Conservation (phyloP, 1,139 yeast species). For the Suhomyces yuchorum region DNA sequence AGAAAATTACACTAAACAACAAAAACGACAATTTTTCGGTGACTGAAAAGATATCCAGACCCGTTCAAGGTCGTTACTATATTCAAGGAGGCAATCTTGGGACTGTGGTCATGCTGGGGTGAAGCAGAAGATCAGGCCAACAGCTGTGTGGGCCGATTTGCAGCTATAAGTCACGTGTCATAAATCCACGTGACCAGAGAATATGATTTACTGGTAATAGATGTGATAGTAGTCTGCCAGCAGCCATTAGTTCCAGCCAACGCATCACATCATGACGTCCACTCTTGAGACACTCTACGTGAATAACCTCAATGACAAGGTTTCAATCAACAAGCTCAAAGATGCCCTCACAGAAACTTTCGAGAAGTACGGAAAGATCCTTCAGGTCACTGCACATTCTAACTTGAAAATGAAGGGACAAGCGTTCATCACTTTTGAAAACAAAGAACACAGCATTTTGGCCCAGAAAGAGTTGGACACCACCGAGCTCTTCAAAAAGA, state of each 20-base stretch:
- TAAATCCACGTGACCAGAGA: too few species aligned
- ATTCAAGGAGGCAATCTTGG: too few species aligned
- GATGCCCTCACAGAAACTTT: conserved; percentile 45
- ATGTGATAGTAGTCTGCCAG: too few species aligned
- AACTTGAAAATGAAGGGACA: conserved; percentile 76
- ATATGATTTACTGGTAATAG: too few species aligned
- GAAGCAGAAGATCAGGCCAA: too few species aligned
- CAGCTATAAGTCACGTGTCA: neutral
- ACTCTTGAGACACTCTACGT: conserved; percentile 53
- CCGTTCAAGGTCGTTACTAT: too few species aligned
- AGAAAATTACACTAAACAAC: too few species aligned
- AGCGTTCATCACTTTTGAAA: conserved; percentile 73
- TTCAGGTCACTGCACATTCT: conserved; percentile 60
- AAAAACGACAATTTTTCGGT: too few species aligned
- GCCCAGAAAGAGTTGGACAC: conserved; percentile 54
- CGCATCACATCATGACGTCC: neutral
- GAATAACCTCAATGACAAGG: conserved; percentile 72
- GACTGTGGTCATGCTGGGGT: too few species aligned
- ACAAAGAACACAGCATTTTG: conserved; percentile 42
- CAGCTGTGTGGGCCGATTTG: neutral
- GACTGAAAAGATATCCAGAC: too few species aligned
- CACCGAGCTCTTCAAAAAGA: conserved; percentile 53
- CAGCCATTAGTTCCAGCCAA: neutral
- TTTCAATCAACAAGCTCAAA: conserved; percentile 55
- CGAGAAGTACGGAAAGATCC: conserved; percentile 49